These are phyloP conservation scores for Trypanosoma congolense DNA, from an alignment of 208 protist species.

Conservation along the genomic window DNA sequence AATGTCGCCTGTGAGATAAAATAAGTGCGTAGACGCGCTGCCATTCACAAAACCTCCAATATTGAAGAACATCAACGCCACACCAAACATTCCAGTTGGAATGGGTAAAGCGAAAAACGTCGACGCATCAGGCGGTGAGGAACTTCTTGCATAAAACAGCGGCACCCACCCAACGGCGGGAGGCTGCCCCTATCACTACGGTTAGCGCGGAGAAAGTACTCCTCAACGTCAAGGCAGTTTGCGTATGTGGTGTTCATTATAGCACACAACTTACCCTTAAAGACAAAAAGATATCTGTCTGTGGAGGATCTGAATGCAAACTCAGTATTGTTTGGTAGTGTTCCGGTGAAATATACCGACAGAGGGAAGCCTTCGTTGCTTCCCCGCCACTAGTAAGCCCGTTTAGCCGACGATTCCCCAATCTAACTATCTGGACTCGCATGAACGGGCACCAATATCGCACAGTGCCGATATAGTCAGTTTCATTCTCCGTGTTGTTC, in stretches of 20 bases:
- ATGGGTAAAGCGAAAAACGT: conserved; percentile 15
- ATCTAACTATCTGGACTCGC: conserved; percentile 4
- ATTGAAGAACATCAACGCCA: conserved; percentile 9
- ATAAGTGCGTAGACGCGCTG: neutral
- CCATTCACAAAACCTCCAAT: conserved; percentile 18
- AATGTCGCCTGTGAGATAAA: conserved; percentile 7
- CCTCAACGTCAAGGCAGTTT: conserved; percentile 16
- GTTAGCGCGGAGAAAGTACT: conserved; percentile 3
- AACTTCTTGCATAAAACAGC: neutral
- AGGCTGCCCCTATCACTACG: neutral
- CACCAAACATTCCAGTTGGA: conserved; percentile 11
- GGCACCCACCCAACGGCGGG: neutral
- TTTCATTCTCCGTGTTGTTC: neutral
- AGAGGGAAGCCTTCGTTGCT: too few relatives aligned
- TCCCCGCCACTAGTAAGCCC: too few relatives aligned
- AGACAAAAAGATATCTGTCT: conserved; percentile 14
- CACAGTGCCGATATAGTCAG: neutral
- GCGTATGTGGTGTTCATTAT: conserved; percentile 13
- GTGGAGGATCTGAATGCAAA: too few relatives aligned
- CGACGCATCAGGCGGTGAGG: neutral
- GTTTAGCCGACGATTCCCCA: neutral
- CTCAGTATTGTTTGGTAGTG: too few relatives aligned
- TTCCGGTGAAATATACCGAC: too few relatives aligned
- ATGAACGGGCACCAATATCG: conserved; percentile 1
- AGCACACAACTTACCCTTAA: conserved; percentile 20